Evolutionary conservation across 148 eudicot species (phyloP).

Genomic region (Chenopodium album): DNA sequence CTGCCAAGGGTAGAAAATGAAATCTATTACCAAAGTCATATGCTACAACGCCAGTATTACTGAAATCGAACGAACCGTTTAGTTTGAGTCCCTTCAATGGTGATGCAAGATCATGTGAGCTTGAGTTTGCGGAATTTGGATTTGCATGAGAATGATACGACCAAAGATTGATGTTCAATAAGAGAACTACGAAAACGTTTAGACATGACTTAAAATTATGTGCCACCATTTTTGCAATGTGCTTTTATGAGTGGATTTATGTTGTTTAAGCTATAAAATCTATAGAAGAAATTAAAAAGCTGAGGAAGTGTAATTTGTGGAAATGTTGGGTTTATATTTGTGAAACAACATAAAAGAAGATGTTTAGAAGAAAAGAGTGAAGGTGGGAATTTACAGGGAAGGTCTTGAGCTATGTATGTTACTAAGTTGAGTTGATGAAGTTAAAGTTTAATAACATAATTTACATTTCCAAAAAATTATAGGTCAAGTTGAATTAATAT

Average conservation of each 20-base stretch:
- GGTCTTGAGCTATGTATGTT: slow-evolving; percentile 26
- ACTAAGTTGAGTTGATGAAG: too few relatives aligned
- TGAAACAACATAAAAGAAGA: slow-evolving; percentile 4
- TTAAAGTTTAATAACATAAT: too few relatives aligned
- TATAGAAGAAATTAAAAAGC: slow-evolving; percentile 18
- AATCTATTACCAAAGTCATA: slow-evolving; percentile 72
- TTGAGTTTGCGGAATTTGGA: slow-evolving; percentile 29
- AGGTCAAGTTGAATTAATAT: too few relatives aligned
- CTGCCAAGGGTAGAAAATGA: slow-evolving; percentile 54
- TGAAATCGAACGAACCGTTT: slow-evolving; percentile 52
- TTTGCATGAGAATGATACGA: slow-evolving; percentile 46
- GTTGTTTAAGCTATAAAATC: background rate
- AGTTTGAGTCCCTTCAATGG: slow-evolving; percentile 39
- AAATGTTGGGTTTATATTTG: background rate
- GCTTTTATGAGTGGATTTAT: background rate
- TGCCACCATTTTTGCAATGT: slow-evolving; percentile 25
- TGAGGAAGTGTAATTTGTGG: background rate
- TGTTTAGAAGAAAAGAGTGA: slow-evolving; percentile 12
- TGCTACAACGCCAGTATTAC: slow-evolving; percentile 49
- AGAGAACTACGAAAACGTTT: slow-evolving; percentile 35
- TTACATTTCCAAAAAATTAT: too few relatives aligned
- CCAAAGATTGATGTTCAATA: slow-evolving; percentile 33
- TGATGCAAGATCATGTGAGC: slow-evolving; percentile 20
- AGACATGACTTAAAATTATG: slow-evolving; percentile 13
- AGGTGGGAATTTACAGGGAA: slow-evolving; percentile 39